Evolutionary conservation across 2,329 filamentous ascomycete genomes (phyloP).

Genomic region (Alternaria consortialis): DNA sequence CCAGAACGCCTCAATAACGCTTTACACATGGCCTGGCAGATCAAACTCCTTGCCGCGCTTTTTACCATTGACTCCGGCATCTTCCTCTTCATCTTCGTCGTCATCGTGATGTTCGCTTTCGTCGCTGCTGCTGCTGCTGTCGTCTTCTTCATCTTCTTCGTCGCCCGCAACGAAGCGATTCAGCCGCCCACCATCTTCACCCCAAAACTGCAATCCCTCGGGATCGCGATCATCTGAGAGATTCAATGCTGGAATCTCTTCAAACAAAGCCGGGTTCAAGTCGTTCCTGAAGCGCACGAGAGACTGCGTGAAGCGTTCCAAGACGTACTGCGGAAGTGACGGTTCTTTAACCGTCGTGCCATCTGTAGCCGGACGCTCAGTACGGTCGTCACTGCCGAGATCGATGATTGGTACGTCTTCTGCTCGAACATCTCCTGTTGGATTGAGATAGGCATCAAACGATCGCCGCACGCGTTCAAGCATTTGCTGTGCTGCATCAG

Average conservation of each 20-base stretch:
- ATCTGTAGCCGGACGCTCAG: conserved; percentile 46
- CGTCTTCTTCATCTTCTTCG: conserved; percentile 43
- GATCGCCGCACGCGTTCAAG: conserved; percentile 50
- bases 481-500: conserved; percentile 46
- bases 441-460: conserved; percentile 57
- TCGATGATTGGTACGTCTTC: conserved; percentile 50
- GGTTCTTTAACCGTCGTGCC: conserved; percentile 50
- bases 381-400: conserved; percentile 48
- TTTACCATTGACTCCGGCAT: conserved; percentile 34
- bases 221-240: conserved; percentile 39
- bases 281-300: conserved; percentile 58
- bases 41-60: conserved; percentile 41
- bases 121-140: conserved; percentile 45
- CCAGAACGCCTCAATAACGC: conserved; percentile 21
- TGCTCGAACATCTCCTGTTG: conserved; percentile 43
- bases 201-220: conserved; percentile 46
- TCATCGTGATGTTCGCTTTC: conserved; percentile 48
- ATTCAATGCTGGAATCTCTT: conserved; percentile 45
- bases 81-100: conserved; percentile 40
- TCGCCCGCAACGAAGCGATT: conserved; percentile 33
- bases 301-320: conserved; percentile 56
- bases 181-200: conserved; percentile 39
- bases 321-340: conserved; percentile 56
- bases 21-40: conserved; percentile 50
- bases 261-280: conserved; percentile 45